These are phyloP conservation scores for Barnettozyma siamensis DNA, from an alignment of 805 yeast species.

Conservation along the genomic window DNA sequence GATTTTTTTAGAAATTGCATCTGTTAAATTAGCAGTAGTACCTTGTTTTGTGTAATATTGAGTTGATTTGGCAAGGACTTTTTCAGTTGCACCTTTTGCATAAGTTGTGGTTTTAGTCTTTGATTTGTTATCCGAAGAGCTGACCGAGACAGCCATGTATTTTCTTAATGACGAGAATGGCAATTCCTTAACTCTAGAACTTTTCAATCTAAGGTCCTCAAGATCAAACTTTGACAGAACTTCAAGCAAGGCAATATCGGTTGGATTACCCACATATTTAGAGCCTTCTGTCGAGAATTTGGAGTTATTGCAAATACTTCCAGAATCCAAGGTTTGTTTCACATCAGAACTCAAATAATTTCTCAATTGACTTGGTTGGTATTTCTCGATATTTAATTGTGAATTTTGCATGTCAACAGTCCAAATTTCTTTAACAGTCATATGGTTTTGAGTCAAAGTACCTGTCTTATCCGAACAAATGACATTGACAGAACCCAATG, in stretches of 20 bases:
- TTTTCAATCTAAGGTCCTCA: constrained; percentile 60
- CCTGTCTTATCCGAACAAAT: constrained; percentile 92
- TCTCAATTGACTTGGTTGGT: constrained; percentile 33
- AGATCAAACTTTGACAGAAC: constrained; percentile 63
- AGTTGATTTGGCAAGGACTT: constrained; percentile 55
- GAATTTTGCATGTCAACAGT: constrained; percentile 52
- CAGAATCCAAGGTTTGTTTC: constrained; percentile 50
- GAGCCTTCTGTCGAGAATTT: constrained; percentile 62
- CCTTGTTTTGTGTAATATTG: constrained; percentile 56
- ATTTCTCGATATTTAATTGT: constrained; percentile 39
- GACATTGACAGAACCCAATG: constrained; percentile 90
- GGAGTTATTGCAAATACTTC: constrained; percentile 72
- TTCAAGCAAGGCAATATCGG: constrained; percentile 88
- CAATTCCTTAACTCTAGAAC: constrained; percentile 59
- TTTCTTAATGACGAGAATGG: constrained; percentile 84
- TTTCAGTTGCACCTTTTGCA: constrained; percentile 91
- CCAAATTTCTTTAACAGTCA: constrained; percentile 86
- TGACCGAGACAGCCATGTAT: constrained; percentile 80
- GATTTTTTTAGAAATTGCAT: constrained; percentile 39
- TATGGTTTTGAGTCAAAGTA: constrained; percentile 83
- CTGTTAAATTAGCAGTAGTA: constrained; percentile 51
- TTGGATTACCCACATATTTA: constrained; percentile 83
- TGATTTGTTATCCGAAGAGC: constrained; percentile 46
- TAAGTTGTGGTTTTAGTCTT: constrained; percentile 45
- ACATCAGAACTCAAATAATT: constrained; percentile 50